These are phyloP conservation scores for Aspergillus asperescens DNA, from an alignment of 495 filamentous ascomycete genomes.

Conservation along the genomic window DNA sequence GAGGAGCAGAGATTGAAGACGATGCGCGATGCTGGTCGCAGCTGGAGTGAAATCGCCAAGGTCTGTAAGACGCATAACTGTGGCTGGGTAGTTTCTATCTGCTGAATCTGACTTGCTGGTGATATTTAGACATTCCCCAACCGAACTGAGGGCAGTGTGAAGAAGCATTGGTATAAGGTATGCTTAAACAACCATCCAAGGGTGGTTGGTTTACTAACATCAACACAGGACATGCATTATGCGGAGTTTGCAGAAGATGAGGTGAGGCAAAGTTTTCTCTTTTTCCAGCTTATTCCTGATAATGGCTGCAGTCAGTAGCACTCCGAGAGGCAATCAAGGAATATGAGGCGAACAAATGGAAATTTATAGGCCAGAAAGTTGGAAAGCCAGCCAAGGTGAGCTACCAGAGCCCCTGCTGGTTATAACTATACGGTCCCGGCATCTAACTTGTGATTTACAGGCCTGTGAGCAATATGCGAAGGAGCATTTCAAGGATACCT, in stretches of 20 bases:
- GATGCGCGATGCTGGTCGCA: slow-evolving; percentile 88
- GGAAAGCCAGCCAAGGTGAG: slow-evolving; percentile 94
- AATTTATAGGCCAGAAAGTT: slow-evolving; percentile 90
- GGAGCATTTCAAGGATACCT: slow-evolving; percentile 74
- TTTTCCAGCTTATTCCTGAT: slow-evolving; percentile 26
- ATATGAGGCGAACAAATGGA: slow-evolving; percentile 98
- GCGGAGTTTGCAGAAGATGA: slow-evolving; percentile 98
- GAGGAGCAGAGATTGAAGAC: slow-evolving; percentile 89
- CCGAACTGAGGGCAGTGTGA: slow-evolving; percentile 93
- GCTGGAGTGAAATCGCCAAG: slow-evolving; percentile 98
- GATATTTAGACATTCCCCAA: slow-evolving; percentile 73
- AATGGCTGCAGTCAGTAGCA: slow-evolving; percentile 61
- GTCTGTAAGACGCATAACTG: slow-evolving; percentile 35
- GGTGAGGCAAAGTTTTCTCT: slow-evolving; percentile 44
- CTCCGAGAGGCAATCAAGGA: slow-evolving; percentile 94
- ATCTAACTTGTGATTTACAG: slow-evolving; percentile 39
- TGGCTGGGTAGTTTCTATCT: not conserved
- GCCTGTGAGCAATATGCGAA: slow-evolving; percentile 98
- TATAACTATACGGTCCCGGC: not conserved
- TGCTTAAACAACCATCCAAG: slow-evolving; percentile 6
- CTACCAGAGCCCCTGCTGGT: slow-evolving; percentile 7
- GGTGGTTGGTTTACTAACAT: slow-evolving; percentile 23
- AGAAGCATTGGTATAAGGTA: slow-evolving; percentile 99
- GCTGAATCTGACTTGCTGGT: slow-evolving; percentile 7
- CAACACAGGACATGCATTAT: slow-evolving; percentile 88